phyloP scores from a whole-genome alignment of 495 filamentous ascomycete species.

The Amphirosellinia nigrospora region DNA sequence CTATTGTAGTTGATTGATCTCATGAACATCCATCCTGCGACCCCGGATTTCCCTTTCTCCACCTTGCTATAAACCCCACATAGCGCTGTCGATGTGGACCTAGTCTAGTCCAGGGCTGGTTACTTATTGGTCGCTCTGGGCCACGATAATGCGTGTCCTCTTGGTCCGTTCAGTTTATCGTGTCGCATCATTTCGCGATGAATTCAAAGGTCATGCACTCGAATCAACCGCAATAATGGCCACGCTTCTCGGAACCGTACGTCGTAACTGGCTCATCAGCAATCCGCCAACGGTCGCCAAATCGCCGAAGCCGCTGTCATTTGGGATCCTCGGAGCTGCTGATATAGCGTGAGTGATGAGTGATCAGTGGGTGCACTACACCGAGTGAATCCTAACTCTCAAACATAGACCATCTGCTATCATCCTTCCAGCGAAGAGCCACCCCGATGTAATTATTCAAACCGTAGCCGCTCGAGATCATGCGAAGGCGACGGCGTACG shows the following conservation, averaged over 20 bases:
- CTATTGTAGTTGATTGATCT: neutral
- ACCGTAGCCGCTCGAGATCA: conserved; percentile 65
- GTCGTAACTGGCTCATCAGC: neutral
- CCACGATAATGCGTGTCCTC: neutral
- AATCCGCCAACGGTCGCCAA: conserved; percentile 43
- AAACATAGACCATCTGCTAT: conserved; percentile 53
- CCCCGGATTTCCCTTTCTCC: neutral
- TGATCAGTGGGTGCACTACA: neutral
- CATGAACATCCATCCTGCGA: neutral
- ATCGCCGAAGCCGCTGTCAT: conserved; percentile 43
- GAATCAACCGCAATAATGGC: neutral
- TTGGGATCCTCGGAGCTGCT: conserved; percentile 59
- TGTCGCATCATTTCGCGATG: neutral
- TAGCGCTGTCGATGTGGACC: neutral
- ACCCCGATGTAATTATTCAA: conserved; percentile 64
- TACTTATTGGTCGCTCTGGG: neutral
- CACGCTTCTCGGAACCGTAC: neutral
- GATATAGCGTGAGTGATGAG: conserved; percentile 47
- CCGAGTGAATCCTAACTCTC: neutral
- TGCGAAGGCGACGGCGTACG: conserved; percentile 59
- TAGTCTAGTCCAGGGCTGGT: neutral
- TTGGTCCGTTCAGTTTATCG: neutral
- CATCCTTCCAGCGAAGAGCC: conserved; percentile 61
- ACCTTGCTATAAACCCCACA: neutral
- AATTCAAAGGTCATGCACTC: neutral